These are phyloP conservation scores for Mycena vitilis DNA, from an alignment of 768 basidiomycete species.

Conservation along the genomic window DNA sequence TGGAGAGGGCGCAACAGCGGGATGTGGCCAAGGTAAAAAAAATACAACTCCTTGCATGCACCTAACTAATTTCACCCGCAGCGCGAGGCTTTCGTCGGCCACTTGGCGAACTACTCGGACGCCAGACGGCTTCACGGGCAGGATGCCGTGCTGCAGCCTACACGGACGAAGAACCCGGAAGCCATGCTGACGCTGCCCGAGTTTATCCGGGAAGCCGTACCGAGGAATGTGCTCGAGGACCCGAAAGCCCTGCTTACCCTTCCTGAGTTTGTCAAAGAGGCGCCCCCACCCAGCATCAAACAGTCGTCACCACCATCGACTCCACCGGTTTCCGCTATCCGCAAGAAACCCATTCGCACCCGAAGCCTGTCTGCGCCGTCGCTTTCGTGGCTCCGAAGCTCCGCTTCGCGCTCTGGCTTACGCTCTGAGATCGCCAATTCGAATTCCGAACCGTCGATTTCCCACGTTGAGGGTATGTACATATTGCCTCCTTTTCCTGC, in stretches of 20 bases:
- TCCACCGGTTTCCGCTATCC: conserved; percentile 31
- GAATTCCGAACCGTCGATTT: conserved; percentile 20
- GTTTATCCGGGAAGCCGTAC: conserved; percentile 69
- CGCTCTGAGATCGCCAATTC: conserved; percentile 40
- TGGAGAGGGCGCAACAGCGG: conserved; percentile 67
- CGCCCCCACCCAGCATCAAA: conserved; percentile 46
- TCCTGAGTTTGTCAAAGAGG: conserved; percentile 70
- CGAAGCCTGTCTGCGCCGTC: conserved; percentile 73
- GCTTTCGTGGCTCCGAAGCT: conserved; percentile 65
- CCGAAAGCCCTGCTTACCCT: conserved; percentile 64
- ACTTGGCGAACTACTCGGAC: conserved; percentile 75
- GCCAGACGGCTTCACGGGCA: conserved; percentile 83
- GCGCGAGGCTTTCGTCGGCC: conserved; percentile 83
- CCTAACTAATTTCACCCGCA: conserved; percentile 44
- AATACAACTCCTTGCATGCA: too few species aligned
- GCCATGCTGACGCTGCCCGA: conserved; percentile 69
- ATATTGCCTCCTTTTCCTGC: conserved; percentile 4
- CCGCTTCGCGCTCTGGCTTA: conserved; percentile 43
- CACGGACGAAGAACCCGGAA: conserved; percentile 58
- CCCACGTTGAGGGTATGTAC: conserved; percentile 41
- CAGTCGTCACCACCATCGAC: conserved; percentile 15
- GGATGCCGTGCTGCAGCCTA: conserved; percentile 70
- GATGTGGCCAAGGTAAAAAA: conserved; percentile 73
- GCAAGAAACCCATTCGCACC: conserved; percentile 50
- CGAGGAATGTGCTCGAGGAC: conserved; percentile 49